Base-by-base conservation (phyloP, 1,284 basidiomycete genomes). In the Cutaneotrichosporon cutaneum region DNA sequence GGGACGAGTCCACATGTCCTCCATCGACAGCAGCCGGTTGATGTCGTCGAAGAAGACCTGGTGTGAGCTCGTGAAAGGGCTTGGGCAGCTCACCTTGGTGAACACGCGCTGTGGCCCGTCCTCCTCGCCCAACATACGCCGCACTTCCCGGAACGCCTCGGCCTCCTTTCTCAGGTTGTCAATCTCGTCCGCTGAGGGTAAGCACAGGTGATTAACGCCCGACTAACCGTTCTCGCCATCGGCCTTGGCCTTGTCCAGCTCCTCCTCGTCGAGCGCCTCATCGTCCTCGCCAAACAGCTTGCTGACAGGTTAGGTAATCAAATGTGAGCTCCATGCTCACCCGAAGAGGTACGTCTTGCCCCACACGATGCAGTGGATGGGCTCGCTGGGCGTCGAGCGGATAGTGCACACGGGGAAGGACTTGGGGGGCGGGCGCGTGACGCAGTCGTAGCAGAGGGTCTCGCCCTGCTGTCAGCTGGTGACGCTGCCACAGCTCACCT, bases 341-440 rank as follows among this genome's bases (percentile, higher is more conserved):
- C 88, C 87, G 69, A 99, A 87, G n/a, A 99, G 87, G 81, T 98
- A 99, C 69, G 87, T 94, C 79, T 99, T 99, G 33, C 92, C 94
- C 96, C 96, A 99, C 0, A 98, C 95, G 60, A 99, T 98, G 75
- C 94, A 99, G 75, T 99, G 96, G 54, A 99, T 96, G 0, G 96
- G 94, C 66, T 95, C 93, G 59, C 90, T 94, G 0, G 96, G 96
- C 0, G 96, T 99, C 2, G 93, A 94, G 52, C 96, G 89, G 70
- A 99, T 99, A 0, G 96, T 99, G 80, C 96, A 99, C 2, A 99
- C 94, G 0, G 96, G 95, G 75, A 92, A 99, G 0, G 91, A 90
- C 77, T 95, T 98, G 0, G 93, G 92, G 0, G 89, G 88, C 0
- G 89, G 88, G 78, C 98, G 98, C 4, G 87, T 85, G 36, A 90